Evolutionary conservation across 1,284 basidiomycete species (phyloP).

Genomic region (Fomitopsis betulina): DNA sequence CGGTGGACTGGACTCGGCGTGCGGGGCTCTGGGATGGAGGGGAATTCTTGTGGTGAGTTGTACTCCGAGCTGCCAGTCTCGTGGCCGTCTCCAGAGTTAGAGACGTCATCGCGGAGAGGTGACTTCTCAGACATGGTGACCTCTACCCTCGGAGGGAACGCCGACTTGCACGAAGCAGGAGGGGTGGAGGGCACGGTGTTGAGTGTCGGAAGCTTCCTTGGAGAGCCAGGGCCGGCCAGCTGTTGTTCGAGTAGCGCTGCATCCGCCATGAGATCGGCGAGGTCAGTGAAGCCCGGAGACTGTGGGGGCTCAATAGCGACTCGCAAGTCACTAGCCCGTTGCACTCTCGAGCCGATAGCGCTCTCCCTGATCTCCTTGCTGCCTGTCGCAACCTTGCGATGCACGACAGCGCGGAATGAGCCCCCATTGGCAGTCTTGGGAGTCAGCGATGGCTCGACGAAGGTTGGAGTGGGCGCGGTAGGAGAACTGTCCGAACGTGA

Average conservation of each 20-base stretch:
- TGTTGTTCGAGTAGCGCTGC: constrained; percentile 26
- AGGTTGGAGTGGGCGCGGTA: constrained; percentile 3
- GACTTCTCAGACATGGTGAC: neutral
- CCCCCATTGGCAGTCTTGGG: constrained; percentile 14
- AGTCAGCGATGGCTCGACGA: constrained; percentile 17
- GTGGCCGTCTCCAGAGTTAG: constrained; percentile 14
- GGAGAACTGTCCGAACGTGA: neutral
- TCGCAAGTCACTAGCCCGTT: constrained; percentile 3
- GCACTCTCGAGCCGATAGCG: neutral
- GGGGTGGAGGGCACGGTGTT: neutral
- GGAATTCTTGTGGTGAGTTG: constrained; percentile 7
- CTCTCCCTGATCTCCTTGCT: neutral
- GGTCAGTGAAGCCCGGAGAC: constrained; percentile 23
- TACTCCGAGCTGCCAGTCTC: neutral
- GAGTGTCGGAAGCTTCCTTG: constrained; percentile 9
- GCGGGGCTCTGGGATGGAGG: constrained; percentile 1
- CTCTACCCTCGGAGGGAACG: neutral
- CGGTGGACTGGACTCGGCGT: constrained; percentile 1
- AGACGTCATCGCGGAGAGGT: constrained; percentile 13
- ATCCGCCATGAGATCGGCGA: constrained; percentile 23
- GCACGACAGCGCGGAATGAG: constrained; percentile 28
- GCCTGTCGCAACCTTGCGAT: constrained; percentile 22
- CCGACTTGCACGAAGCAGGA: neutral
- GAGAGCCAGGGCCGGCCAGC: constrained; percentile 17
- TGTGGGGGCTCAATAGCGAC: constrained; percentile 3